phyloP scores from a whole-genome alignment of 192 early-diverging fungal species.

The Backusella parvicylindrica region DNA sequence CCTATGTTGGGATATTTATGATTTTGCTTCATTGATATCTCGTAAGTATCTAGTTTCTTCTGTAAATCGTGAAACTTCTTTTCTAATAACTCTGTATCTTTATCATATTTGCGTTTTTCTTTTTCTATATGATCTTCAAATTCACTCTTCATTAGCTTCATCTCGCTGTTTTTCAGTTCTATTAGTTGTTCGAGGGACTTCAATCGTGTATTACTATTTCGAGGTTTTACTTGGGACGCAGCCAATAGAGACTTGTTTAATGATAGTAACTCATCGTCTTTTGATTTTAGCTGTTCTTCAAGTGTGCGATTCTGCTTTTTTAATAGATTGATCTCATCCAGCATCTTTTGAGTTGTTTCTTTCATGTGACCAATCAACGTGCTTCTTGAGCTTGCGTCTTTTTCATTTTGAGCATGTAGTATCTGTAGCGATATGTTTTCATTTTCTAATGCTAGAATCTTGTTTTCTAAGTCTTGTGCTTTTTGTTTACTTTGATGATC shows the following conservation, averaged over 20 bases:
- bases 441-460: background rate
- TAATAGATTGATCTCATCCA: background rate
- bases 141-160: background rate
- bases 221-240: background rate
- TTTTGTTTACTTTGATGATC: background rate
- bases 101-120: background rate
- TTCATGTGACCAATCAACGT: background rate
- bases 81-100: background rate
- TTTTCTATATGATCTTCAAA: background rate
- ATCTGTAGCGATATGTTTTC: background rate
- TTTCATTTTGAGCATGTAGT: background rate
- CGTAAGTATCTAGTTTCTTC: background rate
- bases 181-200: background rate
- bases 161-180: background rate
- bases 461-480: background rate
- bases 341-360: background rate
- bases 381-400: background rate
- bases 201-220: background rate
- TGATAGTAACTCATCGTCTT: background rate
- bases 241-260: background rate
- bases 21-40: background rate
- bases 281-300: background rate
- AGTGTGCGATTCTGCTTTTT: background rate
- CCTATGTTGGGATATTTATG: background rate
- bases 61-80: background rate